These are phyloP conservation scores for Ophiostoma populinum DNA, from an alignment of 2,329 filamentous ascomycete species.

Conservation along the genomic window DNA sequence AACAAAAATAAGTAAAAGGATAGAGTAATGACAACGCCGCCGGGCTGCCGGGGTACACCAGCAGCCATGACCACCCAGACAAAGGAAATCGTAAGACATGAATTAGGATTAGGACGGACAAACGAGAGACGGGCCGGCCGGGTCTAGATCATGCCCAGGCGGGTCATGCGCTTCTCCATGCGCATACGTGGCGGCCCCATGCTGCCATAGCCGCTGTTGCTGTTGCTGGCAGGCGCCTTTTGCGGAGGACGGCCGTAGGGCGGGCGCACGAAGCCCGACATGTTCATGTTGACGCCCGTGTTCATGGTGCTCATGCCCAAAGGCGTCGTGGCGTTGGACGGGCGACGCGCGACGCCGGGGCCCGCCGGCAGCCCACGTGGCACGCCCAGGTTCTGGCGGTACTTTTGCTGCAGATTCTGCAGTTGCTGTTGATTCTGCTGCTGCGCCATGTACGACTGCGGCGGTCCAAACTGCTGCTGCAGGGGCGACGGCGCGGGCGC, in stretches of 20 bases:
- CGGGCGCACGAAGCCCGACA: slow-evolving; percentile 12
- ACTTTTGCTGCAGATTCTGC: slow-evolving; percentile 4
- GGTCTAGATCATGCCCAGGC: slow-evolving; percentile 45
- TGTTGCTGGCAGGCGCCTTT: too few relatives aligned
- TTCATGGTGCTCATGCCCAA: slow-evolving; percentile 1
- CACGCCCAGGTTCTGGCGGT: slow-evolving; percentile 1
- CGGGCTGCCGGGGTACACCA: too few relatives aligned
- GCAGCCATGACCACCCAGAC: too few relatives aligned
- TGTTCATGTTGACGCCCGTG: slow-evolving; percentile 6
- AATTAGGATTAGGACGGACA: neutral
- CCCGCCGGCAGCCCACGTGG: slow-evolving; percentile 6
- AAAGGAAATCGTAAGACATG: neutral
- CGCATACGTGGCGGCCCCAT: slow-evolving; percentile 19
- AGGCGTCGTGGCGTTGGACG: slow-evolving; percentile 4
- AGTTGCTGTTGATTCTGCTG: slow-evolving; percentile 1
- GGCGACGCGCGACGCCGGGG: slow-evolving; percentile 1
- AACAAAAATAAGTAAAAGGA: neutral
- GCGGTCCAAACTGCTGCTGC: slow-evolving; percentile 11
- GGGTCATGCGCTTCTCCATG: slow-evolving; percentile 47
- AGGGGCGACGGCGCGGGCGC: too few relatives aligned
- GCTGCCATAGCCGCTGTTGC: neutral
- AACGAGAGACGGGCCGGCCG: neutral
- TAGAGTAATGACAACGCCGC: too few relatives aligned
- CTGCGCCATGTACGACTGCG: slow-evolving; percentile 1
- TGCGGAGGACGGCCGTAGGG: too few relatives aligned